Evolutionary conservation across 148 eudicot genomes (phyloP).

Genomic region (Selenicereus undatus): DNA sequence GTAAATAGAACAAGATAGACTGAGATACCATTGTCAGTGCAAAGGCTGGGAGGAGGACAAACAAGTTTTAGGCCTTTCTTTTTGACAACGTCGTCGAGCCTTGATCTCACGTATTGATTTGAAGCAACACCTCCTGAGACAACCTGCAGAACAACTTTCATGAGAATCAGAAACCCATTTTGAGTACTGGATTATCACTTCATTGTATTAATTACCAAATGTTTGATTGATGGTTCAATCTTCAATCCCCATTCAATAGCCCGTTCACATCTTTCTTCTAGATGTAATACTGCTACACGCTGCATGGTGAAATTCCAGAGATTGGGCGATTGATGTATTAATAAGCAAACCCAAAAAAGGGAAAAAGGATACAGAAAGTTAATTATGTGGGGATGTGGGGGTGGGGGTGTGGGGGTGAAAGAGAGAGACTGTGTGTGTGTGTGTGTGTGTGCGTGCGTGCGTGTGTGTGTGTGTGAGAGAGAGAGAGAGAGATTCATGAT

Average conservation of each 20-base stretch:
- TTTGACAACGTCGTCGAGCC: conserved; percentile 54
- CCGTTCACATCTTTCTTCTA: conserved; percentile 88
- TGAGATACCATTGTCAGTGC: conserved; percentile 87
- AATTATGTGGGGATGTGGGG: not conserved
- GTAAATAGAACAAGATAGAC: conserved; percentile 13
- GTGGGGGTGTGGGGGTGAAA: not conserved
- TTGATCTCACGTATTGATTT: conserved; percentile 75
- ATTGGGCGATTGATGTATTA: not conserved
- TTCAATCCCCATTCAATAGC: conserved; percentile 92
- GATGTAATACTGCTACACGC: conserved; percentile 92
- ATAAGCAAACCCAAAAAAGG: not conserved
- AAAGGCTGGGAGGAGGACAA: conserved; percentile 98
- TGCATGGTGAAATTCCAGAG: conserved; percentile 29
- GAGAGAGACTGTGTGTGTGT: not conserved
- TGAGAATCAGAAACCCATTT: conserved; percentile 7
- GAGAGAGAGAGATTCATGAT: conserved; percentile 4
- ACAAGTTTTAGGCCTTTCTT: conserved; percentile 65
- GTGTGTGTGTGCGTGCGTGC: no score
- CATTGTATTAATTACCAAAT: conserved; percentile 47
- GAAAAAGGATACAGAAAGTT: not conserved
- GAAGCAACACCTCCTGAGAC: conserved; percentile 98
- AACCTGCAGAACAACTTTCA: conserved; percentile 47
- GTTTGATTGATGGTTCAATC: conserved; percentile 77
- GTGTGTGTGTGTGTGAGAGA: not conserved
- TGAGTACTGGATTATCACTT: conserved; percentile 5